A percentile compares a stretch with the other conserved stretches of the same genome.
Conservation (phyloP, 805 yeast genomes). For the Metschnikowia drakensbergensis region DNA sequence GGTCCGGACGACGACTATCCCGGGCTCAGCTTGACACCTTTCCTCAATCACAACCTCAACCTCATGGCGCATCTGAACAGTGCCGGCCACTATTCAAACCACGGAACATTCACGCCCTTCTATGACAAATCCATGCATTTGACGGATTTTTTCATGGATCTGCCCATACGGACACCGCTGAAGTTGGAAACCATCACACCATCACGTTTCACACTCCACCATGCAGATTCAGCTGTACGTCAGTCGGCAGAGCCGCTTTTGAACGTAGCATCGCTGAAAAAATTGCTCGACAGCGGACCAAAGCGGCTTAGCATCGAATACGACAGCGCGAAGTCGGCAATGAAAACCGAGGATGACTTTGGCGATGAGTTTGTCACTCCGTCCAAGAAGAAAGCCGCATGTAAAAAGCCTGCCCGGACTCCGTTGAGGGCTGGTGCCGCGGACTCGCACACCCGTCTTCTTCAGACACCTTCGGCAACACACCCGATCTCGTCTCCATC, state of each 20-base stretch:
- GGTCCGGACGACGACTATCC: slow-evolving; percentile 20
- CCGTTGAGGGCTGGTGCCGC: slow-evolving; percentile 13
- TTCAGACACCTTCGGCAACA: slow-evolving; percentile 35
- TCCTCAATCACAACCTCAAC: slow-evolving; percentile 33
- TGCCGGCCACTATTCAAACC: slow-evolving; percentile 19
- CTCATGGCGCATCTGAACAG: slow-evolving; percentile 22
- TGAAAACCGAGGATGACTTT: slow-evolving; percentile 9
- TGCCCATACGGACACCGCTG: slow-evolving; percentile 38
- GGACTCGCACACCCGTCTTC: slow-evolving; percentile 10
- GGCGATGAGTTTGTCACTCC: slow-evolving; percentile 32
- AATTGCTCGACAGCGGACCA: neutral
- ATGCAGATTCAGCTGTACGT: slow-evolving; percentile 1
- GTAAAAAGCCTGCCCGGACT: slow-evolving; percentile 22
- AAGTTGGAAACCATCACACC: slow-evolving; percentile 40
- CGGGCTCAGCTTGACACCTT: slow-evolving; percentile 41
- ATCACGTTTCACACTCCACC: slow-evolving; percentile 29
- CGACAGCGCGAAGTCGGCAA: slow-evolving; percentile 26
- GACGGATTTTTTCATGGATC: slow-evolving; percentile 42
- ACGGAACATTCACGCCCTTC: slow-evolving; percentile 35
- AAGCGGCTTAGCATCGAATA: slow-evolving; percentile 35
- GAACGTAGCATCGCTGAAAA: slow-evolving; percentile 17
- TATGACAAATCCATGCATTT: slow-evolving; percentile 40
- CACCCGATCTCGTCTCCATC: slow-evolving; percentile 37
- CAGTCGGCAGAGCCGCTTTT: slow-evolving; percentile 16
- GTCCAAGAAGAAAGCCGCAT: slow-evolving; percentile 25